Percentiles rank a stretch among this genome's conserved stretches.
phyloP scores from a whole-genome alignment of 495 filamentous ascomycete genomes.

The Lepraria neglecta region DNA sequence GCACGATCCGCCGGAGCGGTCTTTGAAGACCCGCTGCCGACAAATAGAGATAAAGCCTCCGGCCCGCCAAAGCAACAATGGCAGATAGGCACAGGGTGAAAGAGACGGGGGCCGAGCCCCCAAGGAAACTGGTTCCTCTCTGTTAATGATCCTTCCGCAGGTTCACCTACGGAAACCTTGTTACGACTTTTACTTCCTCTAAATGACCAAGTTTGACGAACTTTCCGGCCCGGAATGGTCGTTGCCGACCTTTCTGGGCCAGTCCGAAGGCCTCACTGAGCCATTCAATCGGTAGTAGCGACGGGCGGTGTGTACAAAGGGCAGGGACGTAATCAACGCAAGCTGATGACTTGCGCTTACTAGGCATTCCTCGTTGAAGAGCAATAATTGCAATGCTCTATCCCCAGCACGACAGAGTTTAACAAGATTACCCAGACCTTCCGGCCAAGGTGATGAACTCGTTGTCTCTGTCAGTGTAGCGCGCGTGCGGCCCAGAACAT shows the following conservation, averaged over 20 bases:
- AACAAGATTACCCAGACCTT: constrained; percentile 70
- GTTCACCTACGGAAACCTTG: constrained; percentile 71
- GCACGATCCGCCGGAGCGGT: constrained; percentile 4
- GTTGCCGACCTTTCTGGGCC: constrained; percentile 59
- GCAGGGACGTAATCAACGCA: constrained; percentile 68
- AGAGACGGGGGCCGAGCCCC: constrained; percentile 28
- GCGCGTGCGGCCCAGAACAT: constrained; percentile 68
- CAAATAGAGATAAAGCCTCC: background rate
- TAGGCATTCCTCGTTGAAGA: constrained; percentile 74
- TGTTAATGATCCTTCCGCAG: constrained; percentile 63
- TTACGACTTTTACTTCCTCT: constrained; percentile 74
- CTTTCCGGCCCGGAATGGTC: constrained; percentile 59
- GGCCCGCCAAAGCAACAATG: constrained; percentile 23
- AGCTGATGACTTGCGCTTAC: constrained; percentile 69
- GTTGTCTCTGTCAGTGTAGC: constrained; percentile 67
- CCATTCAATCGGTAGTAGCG: constrained; percentile 72
- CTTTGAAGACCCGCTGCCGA: background rate
- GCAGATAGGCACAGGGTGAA: constrained; percentile 25
- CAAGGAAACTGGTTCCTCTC: constrained; percentile 28
- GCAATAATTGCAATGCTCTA: constrained; percentile 77
- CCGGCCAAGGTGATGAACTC: constrained; percentile 61
- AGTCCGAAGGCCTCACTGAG: constrained; percentile 67
- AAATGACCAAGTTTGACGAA: constrained; percentile 68
- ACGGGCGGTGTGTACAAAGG: constrained; percentile 69
- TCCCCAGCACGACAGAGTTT: constrained; percentile 71